Conservation (phyloP, 2,329 filamentous ascomycete species). For the Calonectria leucothoes region DNA sequence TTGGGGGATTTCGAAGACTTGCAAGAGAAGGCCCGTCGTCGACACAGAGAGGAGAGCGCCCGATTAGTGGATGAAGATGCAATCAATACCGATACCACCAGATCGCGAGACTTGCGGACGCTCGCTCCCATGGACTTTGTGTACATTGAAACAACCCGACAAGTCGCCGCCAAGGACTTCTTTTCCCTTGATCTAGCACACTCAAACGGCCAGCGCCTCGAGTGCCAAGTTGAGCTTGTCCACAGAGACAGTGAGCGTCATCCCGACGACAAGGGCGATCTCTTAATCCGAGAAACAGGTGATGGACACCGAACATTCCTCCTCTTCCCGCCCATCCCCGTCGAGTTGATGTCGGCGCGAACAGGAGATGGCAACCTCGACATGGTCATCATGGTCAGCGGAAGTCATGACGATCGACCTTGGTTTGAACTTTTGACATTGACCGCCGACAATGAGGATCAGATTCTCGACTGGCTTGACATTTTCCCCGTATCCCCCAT, state of each 20-base stretch:
- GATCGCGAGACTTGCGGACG: conserved; percentile 82
- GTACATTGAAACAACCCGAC: conserved; percentile 78
- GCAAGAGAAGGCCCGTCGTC: conserved; percentile 79
- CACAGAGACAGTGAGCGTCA: conserved; percentile 83
- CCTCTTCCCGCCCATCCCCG: conserved; percentile 88
- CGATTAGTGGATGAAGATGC: conserved; percentile 87
- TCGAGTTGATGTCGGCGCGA: conserved; percentile 80
- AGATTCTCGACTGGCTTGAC: conserved; percentile 86
- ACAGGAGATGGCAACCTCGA: conserved; percentile 77
- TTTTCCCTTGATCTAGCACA: conserved; percentile 89
- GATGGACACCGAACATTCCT: conserved; percentile 79
- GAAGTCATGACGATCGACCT: conserved; percentile 70
- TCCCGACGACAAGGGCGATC: conserved; percentile 77
- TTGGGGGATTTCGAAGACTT: conserved; percentile 73
- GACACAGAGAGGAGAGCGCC: conserved; percentile 74
- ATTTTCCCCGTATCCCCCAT: conserved; percentile 72
- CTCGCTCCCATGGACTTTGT: conserved; percentile 78
- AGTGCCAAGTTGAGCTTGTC: conserved; percentile 89
- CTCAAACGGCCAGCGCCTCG: conserved; percentile 89
- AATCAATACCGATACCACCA: conserved; percentile 81
- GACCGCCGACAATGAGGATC: conserved; percentile 78
- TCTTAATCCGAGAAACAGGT: conserved; percentile 94
- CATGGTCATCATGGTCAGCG: conserved; percentile 89
- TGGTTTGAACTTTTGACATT: conserved; percentile 91
- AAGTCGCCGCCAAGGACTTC: conserved; percentile 89